Percentiles rank a stretch among this genome's conserved stretches.
These are phyloP conservation scores for Boletales sp. DNA, from an alignment of 768 basidiomycete genomes.

Conservation along the genomic window DNA sequence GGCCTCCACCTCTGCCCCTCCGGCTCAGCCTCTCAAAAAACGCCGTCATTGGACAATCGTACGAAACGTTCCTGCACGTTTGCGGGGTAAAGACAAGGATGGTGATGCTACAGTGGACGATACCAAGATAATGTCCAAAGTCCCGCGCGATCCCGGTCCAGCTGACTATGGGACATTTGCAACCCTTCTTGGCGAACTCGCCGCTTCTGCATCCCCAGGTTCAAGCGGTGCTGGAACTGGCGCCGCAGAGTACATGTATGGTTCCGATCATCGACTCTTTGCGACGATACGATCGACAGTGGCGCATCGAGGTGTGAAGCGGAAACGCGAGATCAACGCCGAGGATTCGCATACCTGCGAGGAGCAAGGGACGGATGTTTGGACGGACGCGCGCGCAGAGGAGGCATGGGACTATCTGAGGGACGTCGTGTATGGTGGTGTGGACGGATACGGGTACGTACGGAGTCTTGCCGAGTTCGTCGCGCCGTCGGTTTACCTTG, in stretches of 20 bases:
- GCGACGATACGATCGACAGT: conserved; percentile 39
- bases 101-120: conserved; percentile 35
- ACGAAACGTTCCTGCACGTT: conserved; percentile 47
- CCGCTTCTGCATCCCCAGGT: conserved; percentile 26
- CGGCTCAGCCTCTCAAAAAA: conserved; percentile 19
- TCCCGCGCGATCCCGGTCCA: conserved; percentile 49
- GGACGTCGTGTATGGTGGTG: conserved; percentile 78
- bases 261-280: conserved; percentile 18
- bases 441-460: conserved; percentile 72
- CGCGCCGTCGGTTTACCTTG: conserved; percentile 23
- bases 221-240: conserved; percentile 8
- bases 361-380: conserved; percentile 33
- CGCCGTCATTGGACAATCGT: conserved; percentile 61
- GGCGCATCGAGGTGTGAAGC: conserved; percentile 22
- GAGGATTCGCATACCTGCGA: not conserved
- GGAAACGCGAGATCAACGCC: conserved; percentile 15
- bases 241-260: conserved; percentile 9
- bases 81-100: conserved; percentile 51
- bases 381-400: conserved; percentile 45
- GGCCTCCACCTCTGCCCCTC: not conserved
- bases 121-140: conserved; percentile 41
- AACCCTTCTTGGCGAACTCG: conserved; percentile 43
- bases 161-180: conserved; percentile 65
- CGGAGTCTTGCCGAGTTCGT: conserved; percentile 76
- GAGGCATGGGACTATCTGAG: conserved; percentile 63